Evolutionary conservation across 495 filamentous ascomycete species (phyloP).

Genomic region (Lophiostoma macrostomum): DNA sequence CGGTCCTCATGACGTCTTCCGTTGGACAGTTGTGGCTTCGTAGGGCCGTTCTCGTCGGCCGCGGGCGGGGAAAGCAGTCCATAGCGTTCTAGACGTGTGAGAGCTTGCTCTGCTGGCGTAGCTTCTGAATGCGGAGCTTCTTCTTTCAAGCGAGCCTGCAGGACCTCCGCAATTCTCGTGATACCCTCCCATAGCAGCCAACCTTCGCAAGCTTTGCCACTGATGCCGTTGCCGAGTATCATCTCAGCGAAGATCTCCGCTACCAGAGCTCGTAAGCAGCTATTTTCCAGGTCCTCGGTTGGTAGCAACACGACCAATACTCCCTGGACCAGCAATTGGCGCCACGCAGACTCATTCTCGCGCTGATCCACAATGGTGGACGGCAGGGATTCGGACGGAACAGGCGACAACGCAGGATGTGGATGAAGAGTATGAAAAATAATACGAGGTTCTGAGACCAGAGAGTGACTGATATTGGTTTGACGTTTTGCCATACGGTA

Average conservation of each 20-base stretch:
- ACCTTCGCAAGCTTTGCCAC: conserved; percentile 74
- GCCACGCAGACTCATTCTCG: conserved; percentile 75
- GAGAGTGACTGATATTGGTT: conserved; percentile 52
- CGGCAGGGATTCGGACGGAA: conserved; percentile 56
- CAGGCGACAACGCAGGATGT: conserved; percentile 73
- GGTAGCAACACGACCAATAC: conserved; percentile 79
- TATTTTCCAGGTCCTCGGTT: conserved; percentile 87
- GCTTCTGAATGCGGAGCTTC: conserved; percentile 18
- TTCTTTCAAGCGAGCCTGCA: conserved; percentile 27
- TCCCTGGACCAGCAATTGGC: conserved; percentile 74
- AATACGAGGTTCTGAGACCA: conserved; percentile 57
- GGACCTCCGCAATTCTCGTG: conserved; percentile 55
- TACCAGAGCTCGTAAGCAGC: conserved; percentile 74
- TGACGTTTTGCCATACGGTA: conserved; percentile 44
- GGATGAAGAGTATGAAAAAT: conserved; percentile 84
- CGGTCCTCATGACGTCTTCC: conserved; percentile 7
- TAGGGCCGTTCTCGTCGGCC: conserved; percentile 6
- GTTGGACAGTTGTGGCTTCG: conserved; percentile 20
- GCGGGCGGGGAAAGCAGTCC: conserved; percentile 35
- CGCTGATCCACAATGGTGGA: conserved; percentile 56
- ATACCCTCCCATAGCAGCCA: conserved; percentile 82
- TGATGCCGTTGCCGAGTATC: conserved; percentile 73
- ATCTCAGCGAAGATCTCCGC: conserved; percentile 82
- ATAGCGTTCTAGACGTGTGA: conserved; percentile 40
- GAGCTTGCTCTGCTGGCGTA: conserved; percentile 14